These are phyloP conservation scores for Eucalyptus erythrocorys DNA, from an alignment of 345 rosid species.

Conservation along the genomic window DNA sequence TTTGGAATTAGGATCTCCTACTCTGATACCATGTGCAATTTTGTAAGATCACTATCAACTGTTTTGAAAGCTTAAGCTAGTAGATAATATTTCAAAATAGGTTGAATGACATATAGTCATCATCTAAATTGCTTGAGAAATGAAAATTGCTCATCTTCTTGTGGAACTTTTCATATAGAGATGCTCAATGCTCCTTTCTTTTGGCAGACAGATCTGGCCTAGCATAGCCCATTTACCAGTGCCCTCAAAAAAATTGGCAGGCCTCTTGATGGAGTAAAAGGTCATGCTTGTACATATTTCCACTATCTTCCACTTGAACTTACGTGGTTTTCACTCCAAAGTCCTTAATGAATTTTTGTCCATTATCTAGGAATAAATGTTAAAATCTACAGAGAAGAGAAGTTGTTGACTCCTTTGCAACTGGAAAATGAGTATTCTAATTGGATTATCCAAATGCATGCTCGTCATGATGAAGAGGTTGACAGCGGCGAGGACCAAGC, in stretches of 20 bases:
- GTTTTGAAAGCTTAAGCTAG: too few species aligned
- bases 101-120: background rate
- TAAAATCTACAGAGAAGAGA: slow-evolving; percentile 26
- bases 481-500: too few species aligned
- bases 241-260: slow-evolving; percentile 47
- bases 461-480: too few species aligned
- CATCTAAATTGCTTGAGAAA: background rate
- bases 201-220: slow-evolving; percentile 59
- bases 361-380: slow-evolving; percentile 21
- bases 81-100: background rate
- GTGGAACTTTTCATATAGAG: background rate
- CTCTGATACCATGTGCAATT: too few species aligned
- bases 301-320: background rate
- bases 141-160: background rate
- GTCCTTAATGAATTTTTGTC: background rate
- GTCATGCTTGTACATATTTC: background rate
- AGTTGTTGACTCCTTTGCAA: slow-evolving; percentile 10
- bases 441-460: slow-evolving; percentile 72
- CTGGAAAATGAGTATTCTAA: slow-evolving; percentile 45
- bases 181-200: background rate
- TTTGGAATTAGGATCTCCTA: too few species aligned
- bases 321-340: background rate
- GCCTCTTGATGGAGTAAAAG: slow-evolving; percentile 28
- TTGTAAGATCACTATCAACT: too few species aligned
- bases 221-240: slow-evolving; percentile 30